Conservation (phyloP, 148 eudicot genomes). For the Amaranthus hypochondriacus region DNA sequence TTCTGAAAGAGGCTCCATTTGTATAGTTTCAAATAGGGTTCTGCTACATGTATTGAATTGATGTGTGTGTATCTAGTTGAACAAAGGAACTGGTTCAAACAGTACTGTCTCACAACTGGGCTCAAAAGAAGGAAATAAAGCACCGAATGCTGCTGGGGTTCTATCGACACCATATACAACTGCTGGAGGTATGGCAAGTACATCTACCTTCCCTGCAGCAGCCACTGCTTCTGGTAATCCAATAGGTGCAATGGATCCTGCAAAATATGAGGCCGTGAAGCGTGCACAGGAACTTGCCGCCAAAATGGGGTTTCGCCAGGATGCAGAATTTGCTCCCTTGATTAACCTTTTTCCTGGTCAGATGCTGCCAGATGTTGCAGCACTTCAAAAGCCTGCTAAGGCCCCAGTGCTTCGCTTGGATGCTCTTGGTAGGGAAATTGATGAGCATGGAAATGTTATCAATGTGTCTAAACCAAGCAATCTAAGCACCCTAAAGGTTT, state of each 20-base stretch:
- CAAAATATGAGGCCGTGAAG: slow-evolving; percentile 76
- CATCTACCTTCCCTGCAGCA: slow-evolving; percentile 31
- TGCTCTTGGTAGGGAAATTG: slow-evolving; percentile 87
- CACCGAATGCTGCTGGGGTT: slow-evolving; percentile 30
- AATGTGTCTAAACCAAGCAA: slow-evolving; percentile 64
- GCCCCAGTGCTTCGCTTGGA: slow-evolving; percentile 95
- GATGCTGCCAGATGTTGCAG: slow-evolving; percentile 59
- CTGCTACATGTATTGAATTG: background rate
- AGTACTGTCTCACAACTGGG: slow-evolving; percentile 30
- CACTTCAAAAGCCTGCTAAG: slow-evolving; percentile 81
- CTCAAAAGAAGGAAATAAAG: slow-evolving; percentile 37
- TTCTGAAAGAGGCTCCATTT: background rate
- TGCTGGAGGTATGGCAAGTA: slow-evolving; percentile 20
- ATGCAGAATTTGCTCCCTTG: slow-evolving; percentile 85
- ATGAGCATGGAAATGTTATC: slow-evolving; percentile 91
- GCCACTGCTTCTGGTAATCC: slow-evolving; percentile 33
- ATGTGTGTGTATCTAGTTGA: slow-evolving; percentile 38
- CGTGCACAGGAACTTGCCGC: slow-evolving; percentile 92
- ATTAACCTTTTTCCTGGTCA: slow-evolving; percentile 89
- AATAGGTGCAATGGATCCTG: slow-evolving; percentile 44
- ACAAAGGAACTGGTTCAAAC: slow-evolving; percentile 42
- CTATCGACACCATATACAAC: slow-evolving; percentile 32
- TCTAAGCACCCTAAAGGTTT: slow-evolving; percentile 90
- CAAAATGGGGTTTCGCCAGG: slow-evolving; percentile 91
- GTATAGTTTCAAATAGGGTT: background rate